A percentile compares a stretch with the other conserved stretches of the same genome.
phyloP scores from a whole-genome alignment of 305 asterid genomes.

The Fraxinus platypoda region DNA sequence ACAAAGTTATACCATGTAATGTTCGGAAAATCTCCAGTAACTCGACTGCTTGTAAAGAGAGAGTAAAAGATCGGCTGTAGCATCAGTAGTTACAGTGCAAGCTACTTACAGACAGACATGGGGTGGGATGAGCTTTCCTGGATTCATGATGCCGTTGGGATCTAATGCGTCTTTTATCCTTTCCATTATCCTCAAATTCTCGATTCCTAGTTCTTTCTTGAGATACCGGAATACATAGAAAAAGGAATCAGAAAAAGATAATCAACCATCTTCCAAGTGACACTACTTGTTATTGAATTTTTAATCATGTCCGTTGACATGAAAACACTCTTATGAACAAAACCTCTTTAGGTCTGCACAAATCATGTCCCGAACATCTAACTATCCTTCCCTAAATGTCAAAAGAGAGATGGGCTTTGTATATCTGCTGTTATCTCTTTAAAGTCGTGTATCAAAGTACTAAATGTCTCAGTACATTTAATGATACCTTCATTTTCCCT shows the following conservation, averaged over 20 bases:
- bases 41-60: not conserved
- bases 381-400: not conserved
- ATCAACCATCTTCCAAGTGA: not conserved
- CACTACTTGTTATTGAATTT: not conserved
- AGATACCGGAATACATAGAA: constrained; percentile 56
- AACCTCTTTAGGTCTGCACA: not conserved
- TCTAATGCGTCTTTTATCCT: constrained; percentile 83
- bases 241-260: not conserved
- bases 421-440: not conserved
- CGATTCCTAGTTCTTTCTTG: constrained; percentile 90
- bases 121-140: constrained; percentile 93
- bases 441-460: not conserved
- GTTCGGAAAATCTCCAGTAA: not conserved
- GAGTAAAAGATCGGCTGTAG: not conserved
- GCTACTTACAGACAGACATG: constrained; percentile 59
- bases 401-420: not conserved
- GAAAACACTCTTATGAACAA: not conserved
- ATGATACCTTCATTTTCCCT: constrained; percentile 89
- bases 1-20: not conserved
- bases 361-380: not conserved
- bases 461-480: not conserved
- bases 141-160: constrained; percentile 90
- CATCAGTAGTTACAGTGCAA: not conserved
- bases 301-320: not conserved
- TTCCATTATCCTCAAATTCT: constrained; percentile 85